Percentiles rank a stretch among this genome's conserved stretches.
Evolutionary conservation across 2,329 filamentous ascomycete species (phyloP).

Genomic region (Fonsecaea nubica): DNA sequence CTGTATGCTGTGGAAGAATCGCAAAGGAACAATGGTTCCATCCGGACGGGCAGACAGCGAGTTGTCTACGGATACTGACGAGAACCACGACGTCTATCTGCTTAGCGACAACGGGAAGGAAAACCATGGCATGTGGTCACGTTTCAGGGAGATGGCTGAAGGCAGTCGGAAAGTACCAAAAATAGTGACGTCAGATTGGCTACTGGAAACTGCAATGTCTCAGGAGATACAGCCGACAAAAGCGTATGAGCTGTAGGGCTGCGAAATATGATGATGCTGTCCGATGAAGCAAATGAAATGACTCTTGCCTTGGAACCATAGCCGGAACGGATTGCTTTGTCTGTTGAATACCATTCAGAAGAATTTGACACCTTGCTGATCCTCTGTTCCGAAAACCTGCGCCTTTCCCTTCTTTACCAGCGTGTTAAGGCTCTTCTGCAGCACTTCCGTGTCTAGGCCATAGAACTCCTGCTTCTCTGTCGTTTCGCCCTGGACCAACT

Average conservation of each 20-base stretch:
- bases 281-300: neutral
- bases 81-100: constrained; percentile 78
- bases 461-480: constrained; percentile 74
- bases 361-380: constrained; percentile 93
- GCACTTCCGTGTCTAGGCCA: constrained; percentile 82
- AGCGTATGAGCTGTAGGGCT: constrained; percentile 58
- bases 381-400: constrained; percentile 89
- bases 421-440: constrained; percentile 78
- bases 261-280: neutral
- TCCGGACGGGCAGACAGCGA: constrained; percentile 53
- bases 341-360: constrained; percentile 65
- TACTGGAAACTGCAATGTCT: constrained; percentile 86
- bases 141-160: constrained; percentile 78
- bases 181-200: constrained; percentile 86
- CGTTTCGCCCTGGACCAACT: constrained; percentile 85
- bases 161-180: constrained; percentile 79
- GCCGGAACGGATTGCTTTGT: neutral
- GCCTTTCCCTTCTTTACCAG: constrained; percentile 90
- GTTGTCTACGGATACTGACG: constrained; percentile 56
- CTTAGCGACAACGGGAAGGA: constrained; percentile 71
- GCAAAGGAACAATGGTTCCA: constrained; percentile 72
- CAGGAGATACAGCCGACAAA: constrained; percentile 76
- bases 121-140: constrained; percentile 77
- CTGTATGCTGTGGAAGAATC: constrained; percentile 77
- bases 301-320: constrained; percentile 3